Conservation (phyloP, 345 rosid genomes). For the Rhizophora mangle region DNA sequence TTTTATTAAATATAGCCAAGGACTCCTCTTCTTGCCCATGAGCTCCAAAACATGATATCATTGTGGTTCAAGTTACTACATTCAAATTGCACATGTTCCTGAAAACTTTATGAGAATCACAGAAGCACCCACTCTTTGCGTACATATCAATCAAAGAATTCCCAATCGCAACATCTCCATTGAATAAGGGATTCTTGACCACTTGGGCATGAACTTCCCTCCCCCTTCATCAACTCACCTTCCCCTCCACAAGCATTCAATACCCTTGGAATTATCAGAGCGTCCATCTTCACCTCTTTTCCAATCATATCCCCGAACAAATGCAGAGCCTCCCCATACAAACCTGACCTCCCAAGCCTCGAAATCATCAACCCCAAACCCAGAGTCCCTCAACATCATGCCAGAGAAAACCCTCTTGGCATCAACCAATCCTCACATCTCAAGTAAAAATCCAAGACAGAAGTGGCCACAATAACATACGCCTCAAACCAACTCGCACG, state of each 20-base stretch:
- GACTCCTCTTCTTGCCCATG: slow-evolving; percentile 24
- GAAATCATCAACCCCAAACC: slow-evolving; percentile 30
- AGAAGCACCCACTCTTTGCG: slow-evolving; percentile 20
- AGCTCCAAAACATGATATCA: slow-evolving; percentile 27
- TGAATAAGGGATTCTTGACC: slow-evolving; percentile 6
- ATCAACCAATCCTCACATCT: slow-evolving; percentile 17
- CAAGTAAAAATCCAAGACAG: slow-evolving; percentile 26
- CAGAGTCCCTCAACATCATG: slow-evolving; percentile 23
- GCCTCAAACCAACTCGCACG: slow-evolving; percentile 22
- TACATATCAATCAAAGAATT: slow-evolving; percentile 29
- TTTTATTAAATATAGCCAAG: slow-evolving; percentile 9
- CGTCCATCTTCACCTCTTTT: slow-evolving; percentile 15
- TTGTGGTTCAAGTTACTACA: slow-evolving; percentile 18
- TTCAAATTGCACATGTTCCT: slow-evolving; percentile 12
- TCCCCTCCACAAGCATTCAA: slow-evolving; percentile 21
- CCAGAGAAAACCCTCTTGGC: slow-evolving; percentile 13
- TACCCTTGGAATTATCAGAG: slow-evolving; percentile 14
- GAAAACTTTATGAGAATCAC: slow-evolving; percentile 19
- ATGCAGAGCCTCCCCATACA: slow-evolving; percentile 18
- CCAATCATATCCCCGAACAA: slow-evolving; percentile 14
- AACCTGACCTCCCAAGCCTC: slow-evolving; percentile 20
- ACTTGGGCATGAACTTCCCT: slow-evolving; percentile 23
- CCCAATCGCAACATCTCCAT: slow-evolving; percentile 15
- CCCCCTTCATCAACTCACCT: slow-evolving; percentile 27
- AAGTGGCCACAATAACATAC: slow-evolving; percentile 23